Conservation (phyloP, 768 basidiomycete genomes). For the Lyophyllum decastes region DNA sequence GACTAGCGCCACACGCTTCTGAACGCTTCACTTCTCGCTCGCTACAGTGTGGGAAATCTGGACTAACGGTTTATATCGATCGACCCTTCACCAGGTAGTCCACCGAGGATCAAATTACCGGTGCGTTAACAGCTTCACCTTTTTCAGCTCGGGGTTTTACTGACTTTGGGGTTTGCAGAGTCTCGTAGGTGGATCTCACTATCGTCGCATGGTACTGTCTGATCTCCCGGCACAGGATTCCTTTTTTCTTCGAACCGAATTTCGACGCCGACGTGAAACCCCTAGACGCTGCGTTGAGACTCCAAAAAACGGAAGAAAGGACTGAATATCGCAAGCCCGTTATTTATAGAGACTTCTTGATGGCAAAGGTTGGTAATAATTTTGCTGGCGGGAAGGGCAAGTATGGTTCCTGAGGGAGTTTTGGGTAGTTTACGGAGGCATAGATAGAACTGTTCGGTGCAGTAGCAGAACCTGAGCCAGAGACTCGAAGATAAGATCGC, state of each 20-base stretch:
- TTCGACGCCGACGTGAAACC: constrained; percentile 73
- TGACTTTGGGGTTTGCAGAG: constrained; percentile 35
- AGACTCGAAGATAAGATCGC: background rate
- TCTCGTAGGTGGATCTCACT: constrained; percentile 58
- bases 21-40: background rate
- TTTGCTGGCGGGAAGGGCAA: constrained; percentile 52
- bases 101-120: constrained; percentile 74
- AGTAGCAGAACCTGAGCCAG: too few relatives aligned
- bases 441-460: too few relatives aligned
- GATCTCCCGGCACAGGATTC: constrained; percentile 51
- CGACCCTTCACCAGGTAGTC: constrained; percentile 88
- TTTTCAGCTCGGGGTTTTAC: background rate
- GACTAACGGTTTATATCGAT: constrained; percentile 82
- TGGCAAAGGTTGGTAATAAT: constrained; percentile 72
- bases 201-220: background rate
- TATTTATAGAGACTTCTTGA: constrained; percentile 79
- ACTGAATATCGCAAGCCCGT: constrained; percentile 39
- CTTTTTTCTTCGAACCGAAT: constrained; percentile 95
- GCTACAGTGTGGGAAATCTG: constrained; percentile 91
- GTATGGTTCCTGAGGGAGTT: constrained; percentile 28
- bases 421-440: background rate
- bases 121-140: constrained; percentile 32
- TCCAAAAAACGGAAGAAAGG: constrained; percentile 29
- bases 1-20: background rate
- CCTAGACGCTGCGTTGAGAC: constrained; percentile 57